These are phyloP conservation scores for Crotalaria pallida DNA, from an alignment of 306 rosid species.

Conservation along the genomic window DNA sequence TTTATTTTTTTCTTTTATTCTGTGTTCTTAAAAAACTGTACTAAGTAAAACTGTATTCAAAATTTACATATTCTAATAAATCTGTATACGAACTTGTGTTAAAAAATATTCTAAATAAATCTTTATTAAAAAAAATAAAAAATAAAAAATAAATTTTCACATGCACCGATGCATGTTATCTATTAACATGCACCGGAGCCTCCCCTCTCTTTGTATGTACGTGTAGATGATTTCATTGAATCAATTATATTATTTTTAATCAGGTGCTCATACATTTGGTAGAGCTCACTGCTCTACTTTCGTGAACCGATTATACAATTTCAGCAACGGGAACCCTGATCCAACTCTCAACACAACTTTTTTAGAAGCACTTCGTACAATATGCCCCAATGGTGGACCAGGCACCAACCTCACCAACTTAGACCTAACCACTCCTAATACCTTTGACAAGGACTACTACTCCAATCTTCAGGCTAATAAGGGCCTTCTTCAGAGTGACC, in stretches of 20 bases:
- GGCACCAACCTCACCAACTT: constrained; percentile 5
- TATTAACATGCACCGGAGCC: no score
- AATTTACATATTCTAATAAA: no score
- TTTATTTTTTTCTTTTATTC: no score
- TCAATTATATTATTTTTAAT: not conserved
- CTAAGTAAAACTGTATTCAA: no score
- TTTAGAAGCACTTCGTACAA: not conserved
- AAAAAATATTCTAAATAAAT: no score
- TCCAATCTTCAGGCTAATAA: constrained; percentile 13
- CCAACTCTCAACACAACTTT: constrained; percentile 27
- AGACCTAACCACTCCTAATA: constrained; percentile 28
- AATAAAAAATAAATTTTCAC: no score
- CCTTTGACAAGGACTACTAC: constrained; percentile 26
- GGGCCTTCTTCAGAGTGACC: constrained; percentile 38
- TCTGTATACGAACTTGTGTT: no score
- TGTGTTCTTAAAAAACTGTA: no score
- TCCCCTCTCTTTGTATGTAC: no score
- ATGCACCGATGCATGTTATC: no score
- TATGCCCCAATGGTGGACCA: constrained; percentile 22
- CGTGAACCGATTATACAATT: constrained; percentile 13
- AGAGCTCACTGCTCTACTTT: constrained; percentile 5
- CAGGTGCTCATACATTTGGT: constrained; percentile 41
- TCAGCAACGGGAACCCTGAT: constrained; percentile 28
- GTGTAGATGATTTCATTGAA: no score
- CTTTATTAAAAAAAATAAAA: no score